Percentiles rank a stretch among this genome's conserved stretches.
Conservation (phyloP, 306 rosid genomes). For the Argentina anserina region DNA sequence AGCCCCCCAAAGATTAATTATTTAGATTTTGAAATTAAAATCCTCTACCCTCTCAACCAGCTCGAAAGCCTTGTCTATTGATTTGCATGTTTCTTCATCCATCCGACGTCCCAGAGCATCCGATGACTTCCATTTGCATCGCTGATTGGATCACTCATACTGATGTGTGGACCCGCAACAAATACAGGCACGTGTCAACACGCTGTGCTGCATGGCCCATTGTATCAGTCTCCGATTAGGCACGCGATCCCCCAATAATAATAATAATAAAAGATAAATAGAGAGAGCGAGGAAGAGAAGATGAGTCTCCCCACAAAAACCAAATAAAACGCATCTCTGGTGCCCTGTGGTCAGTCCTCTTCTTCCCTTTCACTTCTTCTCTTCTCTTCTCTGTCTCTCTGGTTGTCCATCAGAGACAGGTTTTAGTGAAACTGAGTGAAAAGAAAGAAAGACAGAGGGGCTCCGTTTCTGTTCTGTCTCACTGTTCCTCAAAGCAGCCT, state of each 20-base stretch:
- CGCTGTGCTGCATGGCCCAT: slow-evolving; percentile 54
- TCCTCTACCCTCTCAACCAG: neutral
- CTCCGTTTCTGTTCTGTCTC: neutral
- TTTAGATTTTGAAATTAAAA: neutral
- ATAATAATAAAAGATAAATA: neutral
- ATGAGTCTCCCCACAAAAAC: slow-evolving; percentile 8
- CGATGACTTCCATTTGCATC: neutral
- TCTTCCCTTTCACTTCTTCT: neutral
- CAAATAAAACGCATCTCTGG: slow-evolving; percentile 24
- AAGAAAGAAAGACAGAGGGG: slow-evolving; percentile 19
- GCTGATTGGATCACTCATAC: neutral
- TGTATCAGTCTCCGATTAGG: slow-evolving; percentile 27
- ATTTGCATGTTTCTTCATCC: neutral
- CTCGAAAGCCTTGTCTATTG: neutral
- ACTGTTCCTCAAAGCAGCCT: neutral
- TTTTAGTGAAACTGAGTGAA: neutral
- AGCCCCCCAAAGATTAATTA: neutral
- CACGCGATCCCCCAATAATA: slow-evolving; percentile 15
- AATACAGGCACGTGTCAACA: slow-evolving; percentile 62
- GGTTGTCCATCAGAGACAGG: slow-evolving; percentile 8
- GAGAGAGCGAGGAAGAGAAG: no score
- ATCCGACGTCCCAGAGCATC: slow-evolving; percentile 11
- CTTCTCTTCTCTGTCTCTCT: neutral
- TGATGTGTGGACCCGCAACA: neutral
- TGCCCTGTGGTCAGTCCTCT: neutral